Conservation (phyloP, 352 stramenopile genomes). For the Phytophthora citrophthora region DNA sequence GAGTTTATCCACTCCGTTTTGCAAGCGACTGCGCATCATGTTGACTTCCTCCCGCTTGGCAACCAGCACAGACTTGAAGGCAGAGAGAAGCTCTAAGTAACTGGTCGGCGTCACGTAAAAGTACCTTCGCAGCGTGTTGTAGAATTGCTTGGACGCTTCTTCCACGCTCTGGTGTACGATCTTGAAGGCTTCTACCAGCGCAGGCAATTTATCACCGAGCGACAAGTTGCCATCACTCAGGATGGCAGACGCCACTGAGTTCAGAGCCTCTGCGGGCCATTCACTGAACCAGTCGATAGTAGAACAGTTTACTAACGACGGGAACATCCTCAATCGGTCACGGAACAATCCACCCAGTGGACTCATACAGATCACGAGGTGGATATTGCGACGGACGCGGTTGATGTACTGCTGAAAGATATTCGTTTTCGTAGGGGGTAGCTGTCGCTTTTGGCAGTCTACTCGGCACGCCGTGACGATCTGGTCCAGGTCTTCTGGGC, state of each 20-base stretch:
- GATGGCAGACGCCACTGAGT: conserved; percentile 87
- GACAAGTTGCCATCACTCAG: conserved; percentile 79
- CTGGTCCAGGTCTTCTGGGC: conserved; percentile 90
- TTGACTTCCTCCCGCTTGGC: conserved; percentile 92
- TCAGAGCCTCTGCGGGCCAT: conserved; percentile 85
- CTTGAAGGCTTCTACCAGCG: conserved; percentile 80
- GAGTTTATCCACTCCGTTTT: conserved; percentile 90
- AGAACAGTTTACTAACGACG: conserved; percentile 87
- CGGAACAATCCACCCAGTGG: conserved; percentile 82
- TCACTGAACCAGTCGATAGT: conserved; percentile 92
- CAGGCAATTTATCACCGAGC: conserved; percentile 57
- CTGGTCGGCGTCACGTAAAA: conserved; percentile 95
- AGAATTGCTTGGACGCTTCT: conserved; percentile 85
- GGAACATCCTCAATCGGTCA: conserved; percentile 87
- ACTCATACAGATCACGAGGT: conserved; percentile 92
- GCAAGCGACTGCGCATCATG: conserved; percentile 82
- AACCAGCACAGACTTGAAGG: conserved; percentile 90
- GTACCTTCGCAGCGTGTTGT: conserved; percentile 83
- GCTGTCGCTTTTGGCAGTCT: conserved; percentile 92
- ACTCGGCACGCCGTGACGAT: conserved; percentile 91
- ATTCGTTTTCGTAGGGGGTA: conserved; percentile 94
- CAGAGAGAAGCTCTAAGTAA: conserved; percentile 92
- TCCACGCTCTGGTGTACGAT: conserved; percentile 93
- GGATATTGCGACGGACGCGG: conserved; percentile 91
- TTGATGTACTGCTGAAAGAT: conserved; percentile 95